These are phyloP conservation scores for Cyclotella kingstonii DNA, from an alignment of 108 stramenopile genomes.

Conservation along the genomic window DNA sequence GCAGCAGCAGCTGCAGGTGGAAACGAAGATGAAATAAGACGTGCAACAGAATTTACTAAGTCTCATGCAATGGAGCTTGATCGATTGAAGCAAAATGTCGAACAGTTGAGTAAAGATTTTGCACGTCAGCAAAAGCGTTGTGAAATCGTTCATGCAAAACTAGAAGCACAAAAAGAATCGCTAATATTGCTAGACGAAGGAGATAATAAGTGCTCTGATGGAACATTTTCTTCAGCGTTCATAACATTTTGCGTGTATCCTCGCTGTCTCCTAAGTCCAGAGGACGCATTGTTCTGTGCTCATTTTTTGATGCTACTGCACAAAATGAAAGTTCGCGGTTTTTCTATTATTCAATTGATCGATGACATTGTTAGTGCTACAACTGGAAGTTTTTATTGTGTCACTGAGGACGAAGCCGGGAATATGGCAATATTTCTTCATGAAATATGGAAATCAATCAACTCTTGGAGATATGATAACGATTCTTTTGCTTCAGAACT, in stretches of 20 bases:
- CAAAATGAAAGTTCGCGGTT: slow-evolving; percentile 72
- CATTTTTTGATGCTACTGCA: slow-evolving; percentile 75
- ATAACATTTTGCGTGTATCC: slow-evolving; percentile 76
- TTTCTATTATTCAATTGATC: slow-evolving; percentile 65
- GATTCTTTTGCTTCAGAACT: slow-evolving; percentile 68
- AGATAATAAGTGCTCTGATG: slow-evolving; percentile 12
- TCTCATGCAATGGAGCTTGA: slow-evolving; percentile 43
- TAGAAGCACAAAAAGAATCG: slow-evolving; percentile 42
- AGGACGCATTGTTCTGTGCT: slow-evolving; percentile 84
- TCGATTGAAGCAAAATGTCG: slow-evolving; percentile 50
- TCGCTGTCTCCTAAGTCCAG: slow-evolving; percentile 69
- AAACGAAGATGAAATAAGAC: slow-evolving; percentile 28
- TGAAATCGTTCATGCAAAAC: slow-evolving; percentile 27
- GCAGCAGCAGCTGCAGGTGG: slow-evolving; percentile 48
- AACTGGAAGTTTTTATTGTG: slow-evolving; percentile 64
- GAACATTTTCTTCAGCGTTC: slow-evolving; percentile 48
- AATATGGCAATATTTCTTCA: slow-evolving; percentile 70
- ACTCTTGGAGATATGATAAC: slow-evolving; percentile 81
- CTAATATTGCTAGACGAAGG: slow-evolving; percentile 33
- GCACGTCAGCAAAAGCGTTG: slow-evolving; percentile 66
- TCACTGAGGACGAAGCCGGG: slow-evolving; percentile 89
- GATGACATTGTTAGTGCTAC: slow-evolving; percentile 65
- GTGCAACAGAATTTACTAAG: slow-evolving; percentile 47
- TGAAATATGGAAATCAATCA: slow-evolving; percentile 71
- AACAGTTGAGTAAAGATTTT: slow-evolving; percentile 53